Base-by-base conservation (phyloP, 306 rosid species). In the Rosa persica region DNA sequence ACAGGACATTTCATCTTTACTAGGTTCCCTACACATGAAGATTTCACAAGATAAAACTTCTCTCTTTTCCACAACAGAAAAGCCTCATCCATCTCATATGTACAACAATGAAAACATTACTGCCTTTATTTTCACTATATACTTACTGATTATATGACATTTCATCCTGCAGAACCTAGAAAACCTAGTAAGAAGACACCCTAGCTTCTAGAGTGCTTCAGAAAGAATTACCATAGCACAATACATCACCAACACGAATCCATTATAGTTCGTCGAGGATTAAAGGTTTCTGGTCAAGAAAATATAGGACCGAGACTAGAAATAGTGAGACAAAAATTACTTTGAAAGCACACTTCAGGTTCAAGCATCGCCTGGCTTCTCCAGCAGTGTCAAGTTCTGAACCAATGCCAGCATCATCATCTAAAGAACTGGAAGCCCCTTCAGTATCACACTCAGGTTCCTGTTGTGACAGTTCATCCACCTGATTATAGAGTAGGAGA, bases 381-480 rank as follows among this genome's bases (percentile, higher is more conserved):
- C 39, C 23, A 12, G 51, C 25, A 52, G 72, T 74, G 54, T 73
- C 70, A 42, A 23, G 54, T 70, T 84, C 55, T 6, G 72, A 70
- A 55, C 11, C 78, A 17, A 11, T 72, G 60, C 40, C 65, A 65
- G 23, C 65, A 70, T 76, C 74, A 62, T 58, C 82, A 47, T 73
- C 67, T 73, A 70, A 73, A 34, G 83, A 84, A 81, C 67, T 23
- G 58, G 90, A 78, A 73, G 75, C 52, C 23, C 81, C 74, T 64
- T 71, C 81, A 76, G 62, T 78, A 65, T 67, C 81, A 36, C 66
- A 43, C 46, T 42, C 62, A 51, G 78, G 81, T 74, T 81, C 75
- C 48, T 76, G 84, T 75, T 80, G 87, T 75, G 86, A 77, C 76
- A 47, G 71, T 73, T 90, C 90, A 90, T 75, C 89, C 80, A 77